phyloP scores from a whole-genome alignment of 257 asterid species.

The Haberlea rhodopensis region DNA sequence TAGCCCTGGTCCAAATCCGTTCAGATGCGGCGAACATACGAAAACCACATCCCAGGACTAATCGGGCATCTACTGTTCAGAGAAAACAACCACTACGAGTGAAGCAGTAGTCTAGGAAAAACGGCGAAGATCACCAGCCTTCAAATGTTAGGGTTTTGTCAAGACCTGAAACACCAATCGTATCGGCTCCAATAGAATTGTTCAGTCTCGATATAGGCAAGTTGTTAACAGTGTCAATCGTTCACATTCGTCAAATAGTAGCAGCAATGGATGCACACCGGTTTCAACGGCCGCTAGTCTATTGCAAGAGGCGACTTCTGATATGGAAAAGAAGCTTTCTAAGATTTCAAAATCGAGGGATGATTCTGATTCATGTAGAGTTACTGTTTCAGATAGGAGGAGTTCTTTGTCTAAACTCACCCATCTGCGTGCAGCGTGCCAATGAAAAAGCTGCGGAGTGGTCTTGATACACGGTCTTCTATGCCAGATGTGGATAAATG shows the following conservation, averaged over 20 bases:
- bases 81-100: constrained; percentile 28
- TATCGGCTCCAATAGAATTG: constrained; percentile 43
- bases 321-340: constrained; percentile 37
- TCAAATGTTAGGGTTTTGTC: constrained; percentile 33
- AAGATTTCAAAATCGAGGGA: constrained; percentile 37
- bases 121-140: constrained; percentile 35
- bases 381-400: constrained; percentile 26
- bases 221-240: constrained; percentile 36
- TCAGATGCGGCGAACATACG: constrained; percentile 38
- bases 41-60: constrained; percentile 25
- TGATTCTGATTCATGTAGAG: constrained; percentile 28
- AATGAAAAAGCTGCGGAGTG: constrained; percentile 29
- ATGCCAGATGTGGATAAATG: constrained; percentile 57
- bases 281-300: constrained; percentile 68
- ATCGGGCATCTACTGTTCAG: constrained; percentile 26
- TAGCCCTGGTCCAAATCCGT: constrained; percentile 35
- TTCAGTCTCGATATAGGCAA: constrained; percentile 62
- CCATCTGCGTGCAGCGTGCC: constrained; percentile 37
- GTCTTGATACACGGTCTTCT: constrained; percentile 43
- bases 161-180: constrained; percentile 60
- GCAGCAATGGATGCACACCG: constrained; percentile 27
- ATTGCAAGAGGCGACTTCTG: constrained; percentile 61
- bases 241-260: constrained; percentile 34
- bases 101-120: constrained; percentile 32
- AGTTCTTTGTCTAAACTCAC: constrained; percentile 61